phyloP scores from a whole-genome alignment of 164 flowering plant species.

The Brasenia schreberi region DNA sequence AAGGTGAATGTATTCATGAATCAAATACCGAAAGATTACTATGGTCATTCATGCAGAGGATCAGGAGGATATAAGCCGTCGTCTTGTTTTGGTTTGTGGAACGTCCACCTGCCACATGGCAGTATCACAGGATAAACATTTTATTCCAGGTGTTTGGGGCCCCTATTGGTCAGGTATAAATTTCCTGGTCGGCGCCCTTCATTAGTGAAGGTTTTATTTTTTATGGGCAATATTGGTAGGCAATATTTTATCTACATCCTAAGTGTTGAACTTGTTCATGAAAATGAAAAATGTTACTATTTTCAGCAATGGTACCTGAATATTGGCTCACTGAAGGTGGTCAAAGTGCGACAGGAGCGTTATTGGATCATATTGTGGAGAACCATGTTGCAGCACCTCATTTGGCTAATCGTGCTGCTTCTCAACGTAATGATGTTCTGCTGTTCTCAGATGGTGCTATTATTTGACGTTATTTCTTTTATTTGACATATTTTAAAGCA shows the following conservation, averaged over 20 bases:
- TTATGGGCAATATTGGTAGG: too few species aligned
- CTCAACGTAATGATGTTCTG: conserved; percentile 38
- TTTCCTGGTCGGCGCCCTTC: neutral
- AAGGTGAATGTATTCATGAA: neutral
- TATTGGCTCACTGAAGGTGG: conserved; percentile 99
- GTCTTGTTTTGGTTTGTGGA: conserved; percentile 92
- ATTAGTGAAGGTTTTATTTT: neutral
- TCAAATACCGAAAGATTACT: neutral
- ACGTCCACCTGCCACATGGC: conserved; percentile 99
- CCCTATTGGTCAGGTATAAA: conserved; percentile 92
- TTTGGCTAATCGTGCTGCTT: conserved; percentile 86
- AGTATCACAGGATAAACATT: conserved; percentile 55
- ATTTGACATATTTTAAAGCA: neutral
- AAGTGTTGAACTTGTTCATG: neutral
- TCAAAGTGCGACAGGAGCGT: conserved; percentile 95
- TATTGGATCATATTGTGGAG: conserved; percentile 63
- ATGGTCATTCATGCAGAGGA: neutral
- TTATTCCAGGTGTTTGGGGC: conserved; percentile 97
- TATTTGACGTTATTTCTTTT: neutral
- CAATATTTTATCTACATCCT: too few species aligned
- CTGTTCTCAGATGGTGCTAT: too few species aligned
- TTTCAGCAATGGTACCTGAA: conserved; percentile 82
- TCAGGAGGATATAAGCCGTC: conserved; percentile 45
- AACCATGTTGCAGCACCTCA: conserved; percentile 77
- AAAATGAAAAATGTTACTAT: neutral